A percentile compares a stretch with the other conserved stretches of the same genome.
phyloP scores from a whole-genome alignment of 2,329 filamentous ascomycete species.

The Exophiala phaeomuriformis region DNA sequence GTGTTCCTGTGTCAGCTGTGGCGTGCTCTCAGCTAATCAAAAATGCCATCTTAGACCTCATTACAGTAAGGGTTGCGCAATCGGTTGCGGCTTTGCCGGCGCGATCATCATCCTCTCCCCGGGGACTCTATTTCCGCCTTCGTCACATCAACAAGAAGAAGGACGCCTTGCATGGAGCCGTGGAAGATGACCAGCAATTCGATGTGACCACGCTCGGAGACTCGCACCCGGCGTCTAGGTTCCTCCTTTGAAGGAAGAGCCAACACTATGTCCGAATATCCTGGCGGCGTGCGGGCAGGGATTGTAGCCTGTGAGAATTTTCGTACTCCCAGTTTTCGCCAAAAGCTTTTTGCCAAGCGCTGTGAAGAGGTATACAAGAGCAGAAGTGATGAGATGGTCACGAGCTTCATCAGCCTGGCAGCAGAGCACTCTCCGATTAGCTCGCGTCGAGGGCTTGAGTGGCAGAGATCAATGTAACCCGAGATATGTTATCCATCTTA shows the following conservation, averaged over 20 bases:
- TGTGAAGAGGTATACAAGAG: too few species aligned
- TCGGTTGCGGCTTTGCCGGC: not conserved
- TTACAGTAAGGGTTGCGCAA: not conserved
- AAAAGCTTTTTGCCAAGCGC: too few species aligned
- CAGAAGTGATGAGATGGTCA: too few species aligned
- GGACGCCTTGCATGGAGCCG: not conserved
- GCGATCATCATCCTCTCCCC: not conserved
- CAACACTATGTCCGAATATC: not conserved
- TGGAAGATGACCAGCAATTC: not conserved
- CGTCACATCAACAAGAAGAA: not conserved
- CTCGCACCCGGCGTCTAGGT: not conserved
- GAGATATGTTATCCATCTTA: too few species aligned
- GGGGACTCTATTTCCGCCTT: not conserved
- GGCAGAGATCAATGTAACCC: too few species aligned
- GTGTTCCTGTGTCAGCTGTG: not conserved
- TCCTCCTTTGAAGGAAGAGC: not conserved
- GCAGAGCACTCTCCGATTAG: too few species aligned
- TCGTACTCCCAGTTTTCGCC: too few species aligned
- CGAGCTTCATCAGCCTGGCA: too few species aligned
- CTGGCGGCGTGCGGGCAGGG: too few species aligned
- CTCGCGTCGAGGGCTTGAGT: too few species aligned
- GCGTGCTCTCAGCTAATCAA: not conserved
- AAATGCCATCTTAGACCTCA: not conserved
- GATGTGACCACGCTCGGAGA: not conserved
- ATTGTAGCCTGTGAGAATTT: too few species aligned